A percentile compares a stretch with the other conserved stretches of the same genome.
Conservation (phyloP, 2,329 filamentous ascomycete genomes). For the Blumeriella jaapii region DNA sequence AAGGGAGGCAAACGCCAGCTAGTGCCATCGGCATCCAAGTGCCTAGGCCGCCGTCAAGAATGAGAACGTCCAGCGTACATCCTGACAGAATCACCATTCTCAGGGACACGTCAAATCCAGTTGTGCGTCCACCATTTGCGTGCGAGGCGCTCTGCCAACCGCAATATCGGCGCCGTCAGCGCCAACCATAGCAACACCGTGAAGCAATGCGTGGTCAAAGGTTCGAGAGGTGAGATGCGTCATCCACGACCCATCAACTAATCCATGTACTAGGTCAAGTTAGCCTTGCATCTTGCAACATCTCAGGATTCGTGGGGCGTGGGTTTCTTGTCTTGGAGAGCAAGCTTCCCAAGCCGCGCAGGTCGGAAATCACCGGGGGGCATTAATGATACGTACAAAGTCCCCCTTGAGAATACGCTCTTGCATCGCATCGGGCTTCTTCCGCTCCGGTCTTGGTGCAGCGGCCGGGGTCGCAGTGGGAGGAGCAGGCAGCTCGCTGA, state of each 20-base stretch:
- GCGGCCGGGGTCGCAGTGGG: slow-evolving; percentile 35
- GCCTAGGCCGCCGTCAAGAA: too few species aligned
- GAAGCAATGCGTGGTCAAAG: slow-evolving; percentile 1
- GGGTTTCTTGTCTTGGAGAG: too few species aligned
- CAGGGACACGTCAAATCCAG: too few species aligned
- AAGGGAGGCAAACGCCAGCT: too few species aligned
- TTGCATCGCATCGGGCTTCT: slow-evolving; percentile 87
- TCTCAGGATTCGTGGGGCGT: too few species aligned
- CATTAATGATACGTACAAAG: too few species aligned
- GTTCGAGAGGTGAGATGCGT: slow-evolving; percentile 7
- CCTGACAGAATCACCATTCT: too few species aligned
- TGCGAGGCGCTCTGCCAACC: slow-evolving; percentile 8
- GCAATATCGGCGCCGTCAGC: not conserved
- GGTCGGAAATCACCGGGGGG: too few species aligned
- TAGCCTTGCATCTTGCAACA: too few species aligned
- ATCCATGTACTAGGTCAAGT: too few species aligned
- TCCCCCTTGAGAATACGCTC: slow-evolving; percentile 96
- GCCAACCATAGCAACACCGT: slow-evolving; percentile 1
- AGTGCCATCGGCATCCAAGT: too few species aligned
- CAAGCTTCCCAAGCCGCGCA: not conserved
- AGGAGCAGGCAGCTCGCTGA: slow-evolving; percentile 50
- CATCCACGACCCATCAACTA: slow-evolving; percentile 9
- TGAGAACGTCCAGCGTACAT: slow-evolving; percentile 22
- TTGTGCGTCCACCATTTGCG: not conserved
- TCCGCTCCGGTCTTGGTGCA: slow-evolving; percentile 30